A percentile compares a stretch with the other conserved stretches of the same genome.
phyloP scores from a whole-genome alignment of 1,284 basidiomycete genomes.

The Serendipita sp. region DNA sequence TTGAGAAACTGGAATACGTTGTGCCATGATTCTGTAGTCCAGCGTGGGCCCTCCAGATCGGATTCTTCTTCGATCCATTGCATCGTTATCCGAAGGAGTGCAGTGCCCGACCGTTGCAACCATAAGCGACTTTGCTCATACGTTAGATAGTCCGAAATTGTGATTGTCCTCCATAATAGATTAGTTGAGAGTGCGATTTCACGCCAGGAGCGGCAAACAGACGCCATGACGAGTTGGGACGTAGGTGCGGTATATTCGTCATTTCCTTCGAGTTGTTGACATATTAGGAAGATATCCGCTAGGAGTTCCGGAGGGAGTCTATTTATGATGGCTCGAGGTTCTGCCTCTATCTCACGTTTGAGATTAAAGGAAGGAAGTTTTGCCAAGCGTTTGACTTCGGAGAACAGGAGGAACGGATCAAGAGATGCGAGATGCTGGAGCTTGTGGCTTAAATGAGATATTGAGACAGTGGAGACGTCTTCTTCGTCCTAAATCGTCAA shows the following conservation, averaged over 20 bases:
- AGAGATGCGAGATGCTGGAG: not conserved
- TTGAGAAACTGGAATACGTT: conserved; percentile 33
- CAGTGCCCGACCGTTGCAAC: conserved; percentile 35
- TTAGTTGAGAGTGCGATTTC: conserved; percentile 36
- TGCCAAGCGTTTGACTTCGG: not conserved
- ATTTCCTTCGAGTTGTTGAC: not conserved
- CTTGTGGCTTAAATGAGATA: not conserved
- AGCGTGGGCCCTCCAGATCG: not conserved
- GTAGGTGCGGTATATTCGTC: not conserved
- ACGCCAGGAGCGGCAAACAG: conserved; percentile 42
- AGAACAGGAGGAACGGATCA: not conserved
- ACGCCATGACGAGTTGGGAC: not conserved
- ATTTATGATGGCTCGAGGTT: conserved; percentile 14
- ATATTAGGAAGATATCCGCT: conserved; percentile 39
- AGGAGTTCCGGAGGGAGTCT: conserved; percentile 47
- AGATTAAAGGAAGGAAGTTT: not conserved
- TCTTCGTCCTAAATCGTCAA: not conserved
- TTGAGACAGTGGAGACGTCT: not conserved
- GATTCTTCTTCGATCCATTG: not conserved
- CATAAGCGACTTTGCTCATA: conserved; percentile 32
- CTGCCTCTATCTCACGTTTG: not conserved
- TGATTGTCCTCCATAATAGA: conserved; percentile 42
- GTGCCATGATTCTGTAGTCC: not conserved
- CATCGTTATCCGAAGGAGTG: conserved; percentile 41
- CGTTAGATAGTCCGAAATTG: conserved; percentile 29